Base-by-base conservation (phyloP, 331 rosid genomes). In the Rosa hybrid region DNA sequence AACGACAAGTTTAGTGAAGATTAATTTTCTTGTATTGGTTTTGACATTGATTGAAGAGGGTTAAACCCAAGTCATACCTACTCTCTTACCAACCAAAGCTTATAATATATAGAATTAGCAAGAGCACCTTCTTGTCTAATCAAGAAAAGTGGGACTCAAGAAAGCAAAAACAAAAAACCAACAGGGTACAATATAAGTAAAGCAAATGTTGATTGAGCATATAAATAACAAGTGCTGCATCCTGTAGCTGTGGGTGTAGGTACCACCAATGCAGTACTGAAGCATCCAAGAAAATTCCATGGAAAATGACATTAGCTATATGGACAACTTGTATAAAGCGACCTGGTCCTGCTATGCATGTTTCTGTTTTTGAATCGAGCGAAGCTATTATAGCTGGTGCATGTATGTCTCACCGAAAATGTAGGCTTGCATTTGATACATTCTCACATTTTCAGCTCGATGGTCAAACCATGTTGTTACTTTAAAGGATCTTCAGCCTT, bases 271-370 rank as follows among this genome's bases (percentile, higher is more conserved):
- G 67, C 78, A 7, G 8, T 14, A 76, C 48, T 74, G 93, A 86
- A 87, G 84, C 82, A 87, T 78, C 90, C 84, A 72, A 46, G 93
- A 90, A 90, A 86, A 84, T 86, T 86, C 86, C 90, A 64, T 4
- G 13, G 85, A 83, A 85, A 85, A 79, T 63, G 90, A 81, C 88
- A 67, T 77, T 41, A 7, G n/a, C 53, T 49, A 25, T 3, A 8
- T 16, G 71, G 45, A 34, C 71, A 30, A 65, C 16, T 30, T 14
- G 8, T 34, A 12, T 30, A 64, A 34, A 27, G n/a, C 12, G 68
- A 62, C 39, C 8, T 5, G 68, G 68, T 25, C 68, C 14, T 11
- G 18, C 39, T 62, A 21, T 57, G 30, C 30, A 57, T 57, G 30
- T 8, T n/a, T 57, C 30, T 8, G 30, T 2, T 57, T 62, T 62